Conservation (phyloP, 179 eudicot species). For the Gypsophila paniculata region DNA sequence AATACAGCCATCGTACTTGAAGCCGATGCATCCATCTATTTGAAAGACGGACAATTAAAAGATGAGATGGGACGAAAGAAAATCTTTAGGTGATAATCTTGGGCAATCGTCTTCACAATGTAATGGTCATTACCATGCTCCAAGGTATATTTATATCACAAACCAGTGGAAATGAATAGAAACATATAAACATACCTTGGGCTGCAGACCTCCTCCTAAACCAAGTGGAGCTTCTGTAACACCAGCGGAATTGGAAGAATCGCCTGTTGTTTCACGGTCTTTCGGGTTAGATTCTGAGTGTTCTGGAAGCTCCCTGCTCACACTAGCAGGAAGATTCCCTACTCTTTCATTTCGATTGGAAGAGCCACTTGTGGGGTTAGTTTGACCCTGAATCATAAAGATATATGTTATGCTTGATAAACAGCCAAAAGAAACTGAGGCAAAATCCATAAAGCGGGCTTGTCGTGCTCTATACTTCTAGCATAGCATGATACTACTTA, state of each 20-base stretch:
- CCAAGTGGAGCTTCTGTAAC: constrained; percentile 68
- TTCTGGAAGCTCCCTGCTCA: constrained; percentile 22
- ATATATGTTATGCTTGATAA: background rate
- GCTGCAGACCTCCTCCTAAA: constrained; percentile 88
- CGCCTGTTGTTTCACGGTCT: constrained; percentile 28
- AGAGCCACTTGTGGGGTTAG: constrained; percentile 20
- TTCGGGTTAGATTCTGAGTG: constrained; percentile 23
- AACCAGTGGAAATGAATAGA: background rate
- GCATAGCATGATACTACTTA: background rate
- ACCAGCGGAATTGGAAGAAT: constrained; percentile 32
- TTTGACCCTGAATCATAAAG: constrained; percentile 30
- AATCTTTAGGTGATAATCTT: background rate
- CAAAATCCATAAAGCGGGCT: background rate
- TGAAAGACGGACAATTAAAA: background rate
- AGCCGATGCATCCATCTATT: background rate
- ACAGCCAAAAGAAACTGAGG: constrained; percentile 1
- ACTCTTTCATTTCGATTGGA: constrained; percentile 24
- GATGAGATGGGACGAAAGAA: background rate
- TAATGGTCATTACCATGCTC: background rate
- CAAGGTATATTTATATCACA: background rate
- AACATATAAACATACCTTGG: constrained; percentile 48
- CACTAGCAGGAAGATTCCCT: constrained; percentile 31
- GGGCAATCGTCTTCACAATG: background rate
- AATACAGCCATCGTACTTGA: background rate
- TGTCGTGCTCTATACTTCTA: background rate